A percentile compares a stretch with the other conserved stretches of the same genome.
phyloP scores from a whole-genome alignment of 2,329 filamentous ascomycete genomes.

The Rosellinia necatrix region DNA sequence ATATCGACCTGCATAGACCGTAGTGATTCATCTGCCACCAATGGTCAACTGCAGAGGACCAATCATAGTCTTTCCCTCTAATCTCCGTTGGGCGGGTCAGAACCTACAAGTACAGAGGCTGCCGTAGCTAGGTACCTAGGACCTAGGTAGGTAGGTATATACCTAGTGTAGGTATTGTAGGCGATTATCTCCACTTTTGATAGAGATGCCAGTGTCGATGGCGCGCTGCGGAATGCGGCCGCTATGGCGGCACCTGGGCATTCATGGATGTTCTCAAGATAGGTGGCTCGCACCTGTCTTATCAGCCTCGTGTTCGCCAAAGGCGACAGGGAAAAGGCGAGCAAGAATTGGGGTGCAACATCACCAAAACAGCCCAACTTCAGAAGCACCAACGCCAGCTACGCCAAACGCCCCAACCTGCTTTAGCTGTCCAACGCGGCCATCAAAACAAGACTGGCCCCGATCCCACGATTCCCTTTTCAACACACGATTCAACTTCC shows the following conservation, averaged over 20 bases:
- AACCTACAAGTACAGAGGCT: background rate
- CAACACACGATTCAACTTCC: too few species aligned
- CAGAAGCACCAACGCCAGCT: background rate
- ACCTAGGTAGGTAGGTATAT: background rate
- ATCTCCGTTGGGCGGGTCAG: too few species aligned
- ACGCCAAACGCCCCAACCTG: too few species aligned
- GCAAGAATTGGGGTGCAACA: constrained; percentile 8
- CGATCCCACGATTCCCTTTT: background rate
- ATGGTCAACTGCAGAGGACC: too few species aligned
- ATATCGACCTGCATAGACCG: too few species aligned
- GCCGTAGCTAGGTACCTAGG: background rate
- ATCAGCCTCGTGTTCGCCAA: constrained; percentile 25
- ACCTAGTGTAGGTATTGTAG: too few species aligned
- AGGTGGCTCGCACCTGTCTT: constrained; percentile 2
- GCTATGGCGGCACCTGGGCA: background rate
- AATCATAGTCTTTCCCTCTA: too few species aligned
- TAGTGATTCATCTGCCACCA: too few species aligned
- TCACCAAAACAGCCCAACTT: too few species aligned
- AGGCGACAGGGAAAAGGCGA: constrained; percentile 19
- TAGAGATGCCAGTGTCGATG: constrained; percentile 9
- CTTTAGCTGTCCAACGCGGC: too few species aligned
- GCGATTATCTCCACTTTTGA: constrained; percentile 23
- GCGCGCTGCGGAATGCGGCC: constrained; percentile 4
- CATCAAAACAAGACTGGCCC: background rate
- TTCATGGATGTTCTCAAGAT: too few species aligned